These are phyloP conservation scores for Phycomyces blakesleeanus DNA, from an alignment of 192 early-diverging fungal species.

Conservation along the genomic window DNA sequence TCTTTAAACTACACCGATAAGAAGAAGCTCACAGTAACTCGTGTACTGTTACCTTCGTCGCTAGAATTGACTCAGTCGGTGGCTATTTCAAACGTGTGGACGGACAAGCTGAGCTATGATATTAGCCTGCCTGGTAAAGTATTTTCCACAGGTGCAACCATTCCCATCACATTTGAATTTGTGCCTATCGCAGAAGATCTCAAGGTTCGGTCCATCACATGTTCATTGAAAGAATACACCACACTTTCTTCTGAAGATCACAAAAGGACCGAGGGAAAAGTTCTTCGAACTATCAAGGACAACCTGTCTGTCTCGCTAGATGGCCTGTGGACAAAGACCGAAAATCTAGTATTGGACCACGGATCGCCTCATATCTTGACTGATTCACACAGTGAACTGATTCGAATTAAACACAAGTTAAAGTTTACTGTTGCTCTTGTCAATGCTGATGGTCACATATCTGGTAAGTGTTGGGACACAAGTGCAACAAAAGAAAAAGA, in stretches of 20 bases:
- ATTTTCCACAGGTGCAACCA: slow-evolving; percentile 43
- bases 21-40: slow-evolving; percentile 38
- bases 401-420: slow-evolving; percentile 37
- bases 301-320: background rate
- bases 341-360: background rate
- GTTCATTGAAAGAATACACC: slow-evolving; percentile 55
- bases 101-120: slow-evolving; percentile 53
- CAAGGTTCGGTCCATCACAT: slow-evolving; percentile 40
- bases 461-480: slow-evolving; percentile 14
- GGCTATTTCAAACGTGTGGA: slow-evolving; percentile 55
- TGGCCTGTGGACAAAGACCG: slow-evolving; percentile 19
- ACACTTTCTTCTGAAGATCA: slow-evolving; percentile 35
- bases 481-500: background rate
- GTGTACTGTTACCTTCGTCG: slow-evolving; percentile 48
- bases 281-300: slow-evolving; percentile 14
- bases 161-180: slow-evolving; percentile 51
- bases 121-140: slow-evolving; percentile 50
- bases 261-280: slow-evolving; percentile 14
- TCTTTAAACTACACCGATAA: slow-evolving; percentile 44
- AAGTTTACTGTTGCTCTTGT: slow-evolving; percentile 30
- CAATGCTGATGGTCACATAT: slow-evolving; percentile 37
- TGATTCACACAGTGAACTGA: slow-evolving; percentile 33
- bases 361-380: slow-evolving; percentile 4
- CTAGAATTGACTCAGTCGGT: slow-evolving; percentile 48
- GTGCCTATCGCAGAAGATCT: slow-evolving; percentile 48